Evolutionary conservation across 1,284 basidiomycete genomes (phyloP), one percentile per base, ranked within the genome.

Genomic region (Naganishia sp.): DNA sequence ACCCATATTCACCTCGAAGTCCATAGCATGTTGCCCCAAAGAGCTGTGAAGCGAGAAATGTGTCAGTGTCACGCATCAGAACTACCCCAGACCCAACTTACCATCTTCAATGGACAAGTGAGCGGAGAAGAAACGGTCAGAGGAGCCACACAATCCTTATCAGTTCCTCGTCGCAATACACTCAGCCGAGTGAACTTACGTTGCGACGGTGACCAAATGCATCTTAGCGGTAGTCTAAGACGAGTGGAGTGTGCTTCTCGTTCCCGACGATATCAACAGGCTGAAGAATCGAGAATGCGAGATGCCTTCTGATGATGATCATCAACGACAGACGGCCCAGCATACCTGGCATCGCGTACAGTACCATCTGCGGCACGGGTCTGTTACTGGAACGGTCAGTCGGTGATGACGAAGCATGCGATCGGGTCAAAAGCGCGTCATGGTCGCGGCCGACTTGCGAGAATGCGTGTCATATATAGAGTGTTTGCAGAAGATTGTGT

Each of bases 11-110:
- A 87, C 92, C 81, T 93, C 86, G 71, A 96, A 97, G 78, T 96
- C 94, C 50, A 97, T 81, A 9, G 94, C 90, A 92, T 94, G 97
- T 81, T 97, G 94, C 76, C 95, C 95, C 56, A 98, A 84, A 25
- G 92, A 93, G 77, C 92, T 94, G 70, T 2, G 23, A 18, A 54
- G 28, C 23, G 6, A 15, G 31, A 18, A 31, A 25, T 15, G 17
- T 13, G 32, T 35, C 31, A 39, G 11, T 6, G 25, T 28, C 49
- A 7, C 25, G 13, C 49, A 2, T 23, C 45, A 28, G 13, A 50
- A 10, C 21, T 50, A n/a, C 18, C n/a, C 1, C 1, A 21, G 52
- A 7, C 52, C 23, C 28, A n/a, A 21, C 50, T 66, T 47, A 43
- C 56, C 45, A 46, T 50, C 46, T 52, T 45, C 50, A 28, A 28